Base-by-base conservation (phyloP, 495 filamentous ascomycete genomes). In the Sordaria brevicollis region DNA sequence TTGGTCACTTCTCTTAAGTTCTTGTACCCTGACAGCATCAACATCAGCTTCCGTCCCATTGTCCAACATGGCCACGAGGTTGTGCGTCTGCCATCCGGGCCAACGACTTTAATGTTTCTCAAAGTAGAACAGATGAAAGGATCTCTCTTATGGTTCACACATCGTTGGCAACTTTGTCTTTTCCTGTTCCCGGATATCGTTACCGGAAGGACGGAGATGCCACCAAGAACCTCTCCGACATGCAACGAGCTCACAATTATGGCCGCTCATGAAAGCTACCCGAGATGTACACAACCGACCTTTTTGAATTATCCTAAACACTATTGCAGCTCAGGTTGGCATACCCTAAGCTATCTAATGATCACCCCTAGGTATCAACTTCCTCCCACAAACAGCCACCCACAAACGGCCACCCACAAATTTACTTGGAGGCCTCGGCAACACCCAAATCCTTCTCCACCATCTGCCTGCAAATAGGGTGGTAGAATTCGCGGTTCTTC, bases 401-500 rank as follows among this genome's bases (percentile, higher is more conserved):
- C 8, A 31, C n/a, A 17, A 29, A 57, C 21, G 49, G n/a, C n/a
- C n/a, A n/a, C 41, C 69, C n/a, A 65, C 13, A 7, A 38, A 62
- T 68, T 70, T 67, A 31, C 8, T 49, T 39, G 13, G 35, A 34
- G 4, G 34, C 41, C 67, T 72, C 70, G 9, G 68, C 73, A 57
- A 84, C 35, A 0, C 82, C 82, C 17, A 97, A 81, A 79, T 97
- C 92, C 82, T 96, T 97, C 81, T 92, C 91, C 31, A 95, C 87
- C 84, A 91, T 87, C 19, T 82, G 87, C 68, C 90, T 86, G 76
- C 94, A 97, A 72, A 97, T 99, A 13, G 95, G 95, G 78, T 97
- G 94, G 77, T 99, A 99, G 74, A 97, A 99, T 66, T 91, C 88
- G 73, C 86, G 91, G 74, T 97, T 89, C 82, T 90, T 90, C 83